phyloP scores from a whole-genome alignment of 257 asterid species.

The Haberlea rhodopensis region DNA sequence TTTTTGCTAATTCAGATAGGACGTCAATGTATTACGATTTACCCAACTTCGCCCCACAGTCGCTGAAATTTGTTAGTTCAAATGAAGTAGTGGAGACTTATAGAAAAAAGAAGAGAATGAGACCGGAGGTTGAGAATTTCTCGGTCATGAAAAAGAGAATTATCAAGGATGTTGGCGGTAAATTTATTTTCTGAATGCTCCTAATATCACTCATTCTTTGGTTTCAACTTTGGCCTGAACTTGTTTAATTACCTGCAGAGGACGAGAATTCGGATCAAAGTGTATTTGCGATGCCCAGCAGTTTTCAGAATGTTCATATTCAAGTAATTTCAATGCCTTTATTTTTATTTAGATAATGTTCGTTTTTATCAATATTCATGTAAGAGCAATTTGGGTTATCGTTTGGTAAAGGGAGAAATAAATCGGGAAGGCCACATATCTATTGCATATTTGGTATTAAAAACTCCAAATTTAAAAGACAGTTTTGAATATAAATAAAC shows the following conservation, averaged over 20 bases:
- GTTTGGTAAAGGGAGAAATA: not conserved
- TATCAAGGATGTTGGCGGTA: constrained; percentile 33
- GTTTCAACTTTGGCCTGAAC: constrained; percentile 9
- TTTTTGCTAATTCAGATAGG: constrained; percentile 31
- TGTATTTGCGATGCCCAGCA: constrained; percentile 21
- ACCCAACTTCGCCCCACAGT: constrained; percentile 27
- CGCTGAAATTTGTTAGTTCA: constrained; percentile 14
- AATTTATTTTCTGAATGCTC: not conserved
- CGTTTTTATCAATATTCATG: not conserved
- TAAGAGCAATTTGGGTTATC: not conserved
- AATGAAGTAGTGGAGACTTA: constrained; percentile 31
- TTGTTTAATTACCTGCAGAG: constrained; percentile 36
- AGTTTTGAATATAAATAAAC: no score
- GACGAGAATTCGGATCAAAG: constrained; percentile 18
- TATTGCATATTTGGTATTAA: not conserved
- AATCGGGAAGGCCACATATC: constrained; percentile 4
- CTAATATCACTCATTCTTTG: not conserved
- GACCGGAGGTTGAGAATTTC: constrained; percentile 30
- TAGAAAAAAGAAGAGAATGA: constrained; percentile 54
- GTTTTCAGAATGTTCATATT: constrained; percentile 25
- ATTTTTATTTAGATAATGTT: not conserved
- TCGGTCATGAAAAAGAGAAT: constrained; percentile 24
- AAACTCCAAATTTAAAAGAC: not conserved
- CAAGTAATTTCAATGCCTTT: constrained; percentile 41
- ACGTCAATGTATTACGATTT: constrained; percentile 22